Base-by-base conservation (phyloP, 805 yeast species). In the Pichia scutulata region DNA sequence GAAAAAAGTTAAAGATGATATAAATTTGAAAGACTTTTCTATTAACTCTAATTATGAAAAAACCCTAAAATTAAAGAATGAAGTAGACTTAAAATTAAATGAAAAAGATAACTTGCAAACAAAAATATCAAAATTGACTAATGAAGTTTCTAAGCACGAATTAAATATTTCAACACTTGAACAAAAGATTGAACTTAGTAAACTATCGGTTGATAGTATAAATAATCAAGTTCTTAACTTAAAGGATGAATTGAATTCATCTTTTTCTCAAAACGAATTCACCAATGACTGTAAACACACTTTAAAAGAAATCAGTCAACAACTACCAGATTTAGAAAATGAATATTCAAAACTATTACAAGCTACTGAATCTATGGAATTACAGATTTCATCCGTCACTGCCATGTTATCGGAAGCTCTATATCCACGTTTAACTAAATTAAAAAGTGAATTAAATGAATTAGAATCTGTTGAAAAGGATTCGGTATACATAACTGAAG, bases 391-490 rank as follows among this genome's bases (percentile, higher is more conserved):
- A 0, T 62, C 67, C 1, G 55, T 77, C 9, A 77, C 77, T 43
- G 72, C 84, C 2, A 89, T 82, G 53, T 62, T 87, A 40, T 64
- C 69, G n/a, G 80, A 81, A 26, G 44, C 24, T 26, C 23, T 50
- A 13, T 14, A 25, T 7, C 49, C 52, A 12, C 44, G 49, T 10
- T 43, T 26, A 23, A 50, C 37, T n/a, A 43, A 50, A 39, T 23
- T 46, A 7, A 43, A 41, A 13, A 36, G 23, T 3, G 52, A 50
- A 25, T 50, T 62, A 36, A 67, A 70, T 22, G 58, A 61, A 5
- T 49, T 72, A 2, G 57, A 57, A 21, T 46, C 39, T 22, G 9
- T 22, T n/a, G 25, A 42, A 25, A 41, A 41, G 14, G 44, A 50
- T 24, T 41, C 49, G 1, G 39, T 5, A 4, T 46, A 39, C 39